phyloP scores from a whole-genome alignment of 2,329 filamentous ascomycete genomes.

The Pestalotiopsis sp. region DNA sequence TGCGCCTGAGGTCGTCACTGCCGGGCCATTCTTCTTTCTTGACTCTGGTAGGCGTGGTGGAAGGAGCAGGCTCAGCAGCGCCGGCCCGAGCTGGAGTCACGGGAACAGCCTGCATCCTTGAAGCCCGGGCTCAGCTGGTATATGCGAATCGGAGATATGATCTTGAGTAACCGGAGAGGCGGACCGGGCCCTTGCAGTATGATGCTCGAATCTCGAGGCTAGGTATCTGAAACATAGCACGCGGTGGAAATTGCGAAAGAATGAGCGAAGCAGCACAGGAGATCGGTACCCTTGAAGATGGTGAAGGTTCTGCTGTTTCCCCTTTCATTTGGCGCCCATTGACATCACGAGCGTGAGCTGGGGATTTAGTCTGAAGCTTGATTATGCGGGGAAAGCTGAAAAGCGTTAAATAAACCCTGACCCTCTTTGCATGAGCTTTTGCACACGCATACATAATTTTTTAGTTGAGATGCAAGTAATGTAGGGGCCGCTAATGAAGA shows the following conservation, averaged over 20 bases:
- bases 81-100: neutral
- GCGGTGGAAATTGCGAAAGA: neutral
- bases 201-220: neutral
- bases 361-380: neutral
- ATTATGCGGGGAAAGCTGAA: neutral
- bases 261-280: neutral
- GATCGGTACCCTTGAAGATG: neutral
- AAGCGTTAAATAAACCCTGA: neutral
- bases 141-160: neutral
- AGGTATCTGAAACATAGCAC: neutral
- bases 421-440: neutral
- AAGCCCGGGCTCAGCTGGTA: neutral
- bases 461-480: neutral
- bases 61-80: neutral
- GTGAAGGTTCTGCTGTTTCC: neutral
- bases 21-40: slow-evolving; percentile 8
- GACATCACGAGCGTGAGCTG: neutral
- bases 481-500: neutral
- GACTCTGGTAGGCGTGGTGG: slow-evolving; percentile 6
- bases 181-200: neutral
- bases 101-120: slow-evolving; percentile 2
- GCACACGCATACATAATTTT: neutral
- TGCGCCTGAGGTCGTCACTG: neutral
- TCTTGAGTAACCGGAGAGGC: neutral
- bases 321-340: neutral